Percentiles rank a stretch among this genome's conserved stretches.
These are phyloP conservation scores for Patellifolia procumbens DNA, from an alignment of 179 eudicot species.

Conservation along the genomic window DNA sequence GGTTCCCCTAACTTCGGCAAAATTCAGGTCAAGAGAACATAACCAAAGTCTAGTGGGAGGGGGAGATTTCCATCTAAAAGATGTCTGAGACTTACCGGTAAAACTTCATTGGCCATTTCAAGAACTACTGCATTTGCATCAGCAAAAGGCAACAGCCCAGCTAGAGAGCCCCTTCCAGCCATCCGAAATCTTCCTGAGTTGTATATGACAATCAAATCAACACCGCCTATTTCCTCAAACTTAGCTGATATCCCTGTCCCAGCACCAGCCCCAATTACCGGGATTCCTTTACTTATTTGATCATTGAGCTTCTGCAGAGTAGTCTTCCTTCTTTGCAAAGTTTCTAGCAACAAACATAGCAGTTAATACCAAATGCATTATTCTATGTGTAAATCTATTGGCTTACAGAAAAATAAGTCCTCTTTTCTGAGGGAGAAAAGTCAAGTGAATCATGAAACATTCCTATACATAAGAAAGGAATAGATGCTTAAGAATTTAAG, in stretches of 20 bases:
- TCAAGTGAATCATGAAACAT: not conserved
- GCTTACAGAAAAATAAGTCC: not conserved
- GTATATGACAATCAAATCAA: conserved; percentile 84
- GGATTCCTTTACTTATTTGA: conserved; percentile 74
- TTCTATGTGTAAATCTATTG: not conserved
- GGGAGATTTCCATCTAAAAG: not conserved
- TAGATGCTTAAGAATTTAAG: not conserved
- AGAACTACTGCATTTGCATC: conserved; percentile 98
- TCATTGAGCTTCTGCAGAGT: conserved; percentile 64
- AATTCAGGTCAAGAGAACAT: too few species aligned
- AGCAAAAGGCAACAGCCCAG: conserved; percentile 91
- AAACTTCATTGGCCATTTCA: conserved; percentile 97
- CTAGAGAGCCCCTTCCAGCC: conserved; percentile 99
- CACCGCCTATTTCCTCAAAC: conserved; percentile 99
- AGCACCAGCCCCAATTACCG: conserved; percentile 96
- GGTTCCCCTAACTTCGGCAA: too few species aligned
- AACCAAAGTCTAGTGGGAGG: not conserved
- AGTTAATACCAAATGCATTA: not conserved
- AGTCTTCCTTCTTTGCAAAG: conserved; percentile 57
- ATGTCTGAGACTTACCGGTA: conserved; percentile 67
- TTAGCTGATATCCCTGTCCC: conserved; percentile 99
- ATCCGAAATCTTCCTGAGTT: conserved; percentile 96
- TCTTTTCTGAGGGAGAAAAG: too few species aligned
- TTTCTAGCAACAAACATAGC: conserved; percentile 48
- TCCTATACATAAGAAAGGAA: not conserved